These are phyloP conservation scores for Cutaneotrichosporon spelunceum DNA, from an alignment of 1,284 basidiomycete species.

Conservation along the genomic window DNA sequence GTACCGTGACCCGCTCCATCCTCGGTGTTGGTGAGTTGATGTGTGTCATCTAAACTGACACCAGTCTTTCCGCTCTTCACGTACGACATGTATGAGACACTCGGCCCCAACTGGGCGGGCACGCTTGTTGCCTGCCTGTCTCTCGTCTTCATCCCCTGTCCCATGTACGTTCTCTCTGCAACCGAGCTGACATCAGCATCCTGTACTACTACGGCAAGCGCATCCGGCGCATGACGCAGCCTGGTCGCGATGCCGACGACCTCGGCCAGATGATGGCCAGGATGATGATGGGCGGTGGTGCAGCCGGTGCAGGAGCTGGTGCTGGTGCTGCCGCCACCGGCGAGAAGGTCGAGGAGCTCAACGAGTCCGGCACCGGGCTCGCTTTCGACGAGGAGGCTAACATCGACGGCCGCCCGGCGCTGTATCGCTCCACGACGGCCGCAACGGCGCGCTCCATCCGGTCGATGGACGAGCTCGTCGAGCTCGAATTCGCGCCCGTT, in stretches of 20 bases:
- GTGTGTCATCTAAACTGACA: neutral
- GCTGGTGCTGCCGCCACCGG: neutral
- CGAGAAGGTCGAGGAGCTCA: neutral
- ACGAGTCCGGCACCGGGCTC: neutral
- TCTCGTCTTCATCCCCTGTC: slow-evolving; percentile 25
- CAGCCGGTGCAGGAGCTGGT: neutral
- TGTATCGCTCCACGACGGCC: neutral
- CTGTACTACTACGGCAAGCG: slow-evolving; percentile 28
- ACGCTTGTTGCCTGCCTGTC: slow-evolving; percentile 36
- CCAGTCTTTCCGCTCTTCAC: slow-evolving; percentile 58
- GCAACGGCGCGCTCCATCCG: neutral
- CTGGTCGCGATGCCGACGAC: slow-evolving; percentile 28
- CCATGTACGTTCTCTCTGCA: slow-evolving; percentile 12
- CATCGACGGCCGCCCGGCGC: neutral
- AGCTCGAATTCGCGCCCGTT: neutral
- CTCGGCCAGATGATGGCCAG: slow-evolving; percentile 33
- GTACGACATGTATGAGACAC: slow-evolving; percentile 57
- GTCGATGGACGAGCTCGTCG: slow-evolving; percentile 3
- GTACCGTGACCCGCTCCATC: slow-evolving; percentile 63
- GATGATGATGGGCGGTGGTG: slow-evolving; percentile 5
- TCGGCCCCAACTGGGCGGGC: slow-evolving; percentile 62
- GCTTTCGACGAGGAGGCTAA: neutral
- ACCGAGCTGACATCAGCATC: slow-evolving; percentile 16
- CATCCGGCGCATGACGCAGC: slow-evolving; percentile 29
- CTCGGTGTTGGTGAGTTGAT: slow-evolving; percentile 53